Evolutionary conservation across 805 yeast genomes (phyloP).

Genomic region (Kluyveromyces aestuarii): DNA sequence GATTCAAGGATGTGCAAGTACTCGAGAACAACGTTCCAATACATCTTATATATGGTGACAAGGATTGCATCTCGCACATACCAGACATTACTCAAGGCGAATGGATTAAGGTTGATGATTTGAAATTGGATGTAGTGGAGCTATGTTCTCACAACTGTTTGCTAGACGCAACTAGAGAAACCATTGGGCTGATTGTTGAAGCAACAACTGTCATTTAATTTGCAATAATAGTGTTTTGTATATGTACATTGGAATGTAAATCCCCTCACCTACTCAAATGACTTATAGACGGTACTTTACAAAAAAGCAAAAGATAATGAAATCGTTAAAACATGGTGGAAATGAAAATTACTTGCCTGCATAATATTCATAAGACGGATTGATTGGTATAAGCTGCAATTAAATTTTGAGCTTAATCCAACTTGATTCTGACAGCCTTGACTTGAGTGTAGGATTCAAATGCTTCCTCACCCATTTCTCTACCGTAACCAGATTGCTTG

Average conservation of each 20-base stretch:
- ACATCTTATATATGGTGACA: slow-evolving; percentile 22
- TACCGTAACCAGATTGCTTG: slow-evolving; percentile 74
- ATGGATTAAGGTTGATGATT: not conserved
- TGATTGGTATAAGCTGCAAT: no score
- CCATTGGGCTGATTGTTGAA: not conserved
- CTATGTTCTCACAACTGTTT: slow-evolving; percentile 1
- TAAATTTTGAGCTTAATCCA: slow-evolving; percentile 8
- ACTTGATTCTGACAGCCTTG: slow-evolving; percentile 61
- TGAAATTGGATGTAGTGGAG: not conserved
- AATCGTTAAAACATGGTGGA: not conserved
- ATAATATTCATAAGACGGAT: no score
- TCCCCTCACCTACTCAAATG: no score
- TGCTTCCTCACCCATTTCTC: slow-evolving; percentile 79
- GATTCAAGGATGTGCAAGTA: slow-evolving; percentile 16
- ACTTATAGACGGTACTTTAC: no score
- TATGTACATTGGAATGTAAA: no score
- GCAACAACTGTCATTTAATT: not conserved
- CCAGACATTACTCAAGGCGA: not conserved
- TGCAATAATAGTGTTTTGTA: no score
- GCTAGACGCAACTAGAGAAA: slow-evolving; percentile 1
- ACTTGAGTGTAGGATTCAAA: slow-evolving; percentile 67
- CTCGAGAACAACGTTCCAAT: slow-evolving; percentile 4
- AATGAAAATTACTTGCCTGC: not conserved
- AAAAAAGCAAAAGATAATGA: not conserved
- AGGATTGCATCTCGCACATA: slow-evolving; percentile 19